Conservation (phyloP, 805 yeast genomes). For the Scheffersomyces stipitis region DNA sequence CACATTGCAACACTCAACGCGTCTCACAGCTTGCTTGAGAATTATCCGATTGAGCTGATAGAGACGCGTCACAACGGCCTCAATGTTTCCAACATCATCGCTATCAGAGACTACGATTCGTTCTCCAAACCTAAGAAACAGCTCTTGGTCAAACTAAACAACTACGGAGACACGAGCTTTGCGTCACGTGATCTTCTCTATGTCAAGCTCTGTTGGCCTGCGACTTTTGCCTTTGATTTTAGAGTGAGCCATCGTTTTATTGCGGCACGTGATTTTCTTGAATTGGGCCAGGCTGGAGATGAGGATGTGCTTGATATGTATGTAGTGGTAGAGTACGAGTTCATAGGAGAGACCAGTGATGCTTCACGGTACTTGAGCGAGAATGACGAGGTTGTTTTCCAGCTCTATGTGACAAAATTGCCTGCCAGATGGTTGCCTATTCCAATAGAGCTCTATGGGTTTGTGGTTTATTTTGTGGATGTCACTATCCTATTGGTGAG, state of each 20-base stretch:
- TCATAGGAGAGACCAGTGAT: conserved; percentile 21
- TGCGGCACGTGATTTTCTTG: conserved; percentile 12
- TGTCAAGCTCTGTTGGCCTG: conserved; percentile 39
- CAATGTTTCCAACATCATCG: conserved; percentile 8
- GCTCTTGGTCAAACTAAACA: conserved; percentile 32
- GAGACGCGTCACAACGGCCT: conserved; percentile 12
- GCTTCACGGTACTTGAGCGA: conserved; percentile 5
- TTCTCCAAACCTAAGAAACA: conserved; percentile 8
- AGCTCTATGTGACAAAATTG: conserved; percentile 25
- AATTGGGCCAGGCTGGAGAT: neutral
- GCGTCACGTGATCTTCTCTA: conserved; percentile 23
- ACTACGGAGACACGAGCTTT: conserved; percentile 28
- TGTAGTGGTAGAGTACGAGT: conserved; percentile 19
- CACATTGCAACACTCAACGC: conserved; percentile 15
- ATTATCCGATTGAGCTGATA: conserved; percentile 25
- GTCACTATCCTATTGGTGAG: conserved; percentile 7
- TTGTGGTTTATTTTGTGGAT: conserved; percentile 27
- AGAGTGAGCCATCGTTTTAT: conserved; percentile 21
- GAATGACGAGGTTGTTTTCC: conserved; percentile 16
- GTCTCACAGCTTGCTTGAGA: conserved; percentile 19
- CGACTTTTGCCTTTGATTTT: conserved; percentile 28
- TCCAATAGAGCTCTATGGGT: conserved; percentile 31
- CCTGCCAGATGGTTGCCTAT: conserved; percentile 29
- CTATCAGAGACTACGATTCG: conserved; percentile 4
- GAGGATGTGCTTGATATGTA: conserved; percentile 20